A percentile compares a stretch with the other conserved stretches of the same genome.
phyloP scores from a whole-genome alignment of 257 asterid genomes.

The Primulina eburnea region DNA sequence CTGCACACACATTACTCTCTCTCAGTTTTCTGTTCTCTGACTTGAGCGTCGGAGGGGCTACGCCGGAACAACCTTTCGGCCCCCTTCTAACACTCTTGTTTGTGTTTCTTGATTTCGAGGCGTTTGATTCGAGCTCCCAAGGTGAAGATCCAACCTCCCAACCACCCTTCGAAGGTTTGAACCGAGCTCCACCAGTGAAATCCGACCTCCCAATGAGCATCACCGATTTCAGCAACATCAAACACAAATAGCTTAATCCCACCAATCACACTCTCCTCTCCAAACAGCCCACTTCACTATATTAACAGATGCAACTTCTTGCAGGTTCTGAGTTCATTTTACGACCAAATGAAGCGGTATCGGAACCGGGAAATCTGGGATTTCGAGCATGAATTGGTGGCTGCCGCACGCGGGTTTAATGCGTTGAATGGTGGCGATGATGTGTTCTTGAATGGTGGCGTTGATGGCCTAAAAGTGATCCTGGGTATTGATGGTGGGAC shows the following conservation, averaged over 20 bases:
- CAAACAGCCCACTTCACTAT: conserved; percentile 3
- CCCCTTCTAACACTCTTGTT: no score
- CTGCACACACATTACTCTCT: no score
- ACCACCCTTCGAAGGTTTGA: no score
- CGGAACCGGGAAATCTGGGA: conserved; percentile 40
- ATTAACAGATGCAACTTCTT: conserved; percentile 6
- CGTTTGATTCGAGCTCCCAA: no score
- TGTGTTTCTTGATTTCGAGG: no score
- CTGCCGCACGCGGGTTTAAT: conserved; percentile 24
- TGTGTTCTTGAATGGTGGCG: conserved; percentile 12
- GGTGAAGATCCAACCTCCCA: no score
- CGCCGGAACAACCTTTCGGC: no score
- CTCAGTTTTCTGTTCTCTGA: no score
- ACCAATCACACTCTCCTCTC: conserved; percentile 19
- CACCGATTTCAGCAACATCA: no score
- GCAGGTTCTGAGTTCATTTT: neutral
- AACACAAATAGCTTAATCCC: conserved; percentile 28
- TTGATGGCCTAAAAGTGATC: conserved; percentile 42
- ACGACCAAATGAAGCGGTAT: conserved; percentile 35
- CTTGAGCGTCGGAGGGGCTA: no score
- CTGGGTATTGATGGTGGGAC: conserved; percentile 85
- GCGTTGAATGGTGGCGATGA: conserved; percentile 13
- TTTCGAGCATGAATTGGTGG: conserved; percentile 40
- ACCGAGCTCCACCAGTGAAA: no score
- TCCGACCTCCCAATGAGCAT: no score